Percentiles rank a stretch among this genome's conserved stretches.
Evolutionary conservation across 2,329 filamentous ascomycete species (phyloP).

Genomic region (Botrytis pseudocinerea): DNA sequence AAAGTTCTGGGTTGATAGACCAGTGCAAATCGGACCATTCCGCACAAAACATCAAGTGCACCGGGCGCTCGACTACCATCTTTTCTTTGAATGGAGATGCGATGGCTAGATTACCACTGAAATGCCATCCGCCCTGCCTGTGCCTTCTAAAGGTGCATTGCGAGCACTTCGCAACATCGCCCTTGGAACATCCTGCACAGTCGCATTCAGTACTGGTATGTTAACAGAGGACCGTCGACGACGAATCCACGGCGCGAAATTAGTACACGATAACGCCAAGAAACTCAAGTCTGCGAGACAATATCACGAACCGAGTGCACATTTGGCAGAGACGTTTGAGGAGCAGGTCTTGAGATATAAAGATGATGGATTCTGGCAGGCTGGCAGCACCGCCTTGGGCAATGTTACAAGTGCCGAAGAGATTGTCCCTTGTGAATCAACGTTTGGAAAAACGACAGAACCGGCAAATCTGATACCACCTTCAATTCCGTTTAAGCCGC

Average conservation of each 20-base stretch:
- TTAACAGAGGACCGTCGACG: slow-evolving; percentile 59
- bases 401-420: not conserved
- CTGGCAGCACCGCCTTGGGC: not conserved
- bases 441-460: not conserved
- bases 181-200: slow-evolving; percentile 58
- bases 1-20: slow-evolving; percentile 8
- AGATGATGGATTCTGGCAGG: slow-evolving; percentile 17
- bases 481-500: slow-evolving; percentile 1
- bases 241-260: slow-evolving; percentile 52
- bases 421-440: not conserved
- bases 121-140: slow-evolving; percentile 46
- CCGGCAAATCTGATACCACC: not conserved
- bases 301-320: slow-evolving; percentile 42
- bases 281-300: slow-evolving; percentile 49
- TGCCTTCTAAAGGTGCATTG: slow-evolving; percentile 57
- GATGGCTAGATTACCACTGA: slow-evolving; percentile 31
- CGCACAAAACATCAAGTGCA: slow-evolving; percentile 4
- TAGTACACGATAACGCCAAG: slow-evolving; percentile 54
- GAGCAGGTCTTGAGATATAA: slow-evolving; percentile 29
- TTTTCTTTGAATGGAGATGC: slow-evolving; percentile 19
- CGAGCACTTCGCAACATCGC: slow-evolving; percentile 57
- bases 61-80: not conserved
- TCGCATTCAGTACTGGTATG: slow-evolving; percentile 46
- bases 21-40: slow-evolving; percentile 5
- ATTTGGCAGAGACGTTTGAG: slow-evolving; percentile 32